Evolutionary conservation across 345 rosid genomes (phyloP).

Genomic region (Salix viminalis): DNA sequence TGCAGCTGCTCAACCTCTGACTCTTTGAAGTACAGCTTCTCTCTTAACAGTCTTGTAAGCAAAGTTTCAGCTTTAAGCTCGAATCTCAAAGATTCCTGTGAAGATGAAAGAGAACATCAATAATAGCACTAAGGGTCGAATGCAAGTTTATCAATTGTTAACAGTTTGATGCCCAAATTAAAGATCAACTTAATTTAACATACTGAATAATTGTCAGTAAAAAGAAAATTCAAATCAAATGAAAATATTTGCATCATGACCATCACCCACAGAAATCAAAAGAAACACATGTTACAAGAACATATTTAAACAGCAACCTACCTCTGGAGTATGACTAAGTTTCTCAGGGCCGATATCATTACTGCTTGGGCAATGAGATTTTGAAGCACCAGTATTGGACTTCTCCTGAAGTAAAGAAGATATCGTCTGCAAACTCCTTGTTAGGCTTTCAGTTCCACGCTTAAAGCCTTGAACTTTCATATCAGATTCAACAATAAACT

Average conservation of each 20-base stretch:
- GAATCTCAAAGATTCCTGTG: conserved; percentile 50
- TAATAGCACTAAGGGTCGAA: not conserved
- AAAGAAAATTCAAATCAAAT: not conserved
- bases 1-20: conserved; percentile 77
- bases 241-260: not conserved
- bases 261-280: not conserved
- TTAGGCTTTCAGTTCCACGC: conserved; percentile 64
- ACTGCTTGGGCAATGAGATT: conserved; percentile 24
- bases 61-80: conserved; percentile 73
- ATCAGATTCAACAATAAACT: conserved; percentile 68
- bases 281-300: not conserved
- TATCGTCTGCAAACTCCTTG: conserved; percentile 68
- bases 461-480: conserved; percentile 64
- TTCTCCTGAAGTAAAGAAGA: conserved; percentile 65
- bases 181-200: not conserved
- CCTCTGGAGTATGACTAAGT: conserved; percentile 50
- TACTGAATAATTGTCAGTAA: not conserved
- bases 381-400: conserved; percentile 37
- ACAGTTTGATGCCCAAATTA: not conserved
- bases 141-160: not conserved
- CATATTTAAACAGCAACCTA: conserved; percentile 27
- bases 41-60: conserved; percentile 65
- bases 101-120: conserved; percentile 19
- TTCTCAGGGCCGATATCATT: conserved; percentile 27
- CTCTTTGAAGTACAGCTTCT: conserved; percentile 84